phyloP scores from a whole-genome alignment of 202 grass and related monocot species.

The Hordeum pubiflorum region DNA sequence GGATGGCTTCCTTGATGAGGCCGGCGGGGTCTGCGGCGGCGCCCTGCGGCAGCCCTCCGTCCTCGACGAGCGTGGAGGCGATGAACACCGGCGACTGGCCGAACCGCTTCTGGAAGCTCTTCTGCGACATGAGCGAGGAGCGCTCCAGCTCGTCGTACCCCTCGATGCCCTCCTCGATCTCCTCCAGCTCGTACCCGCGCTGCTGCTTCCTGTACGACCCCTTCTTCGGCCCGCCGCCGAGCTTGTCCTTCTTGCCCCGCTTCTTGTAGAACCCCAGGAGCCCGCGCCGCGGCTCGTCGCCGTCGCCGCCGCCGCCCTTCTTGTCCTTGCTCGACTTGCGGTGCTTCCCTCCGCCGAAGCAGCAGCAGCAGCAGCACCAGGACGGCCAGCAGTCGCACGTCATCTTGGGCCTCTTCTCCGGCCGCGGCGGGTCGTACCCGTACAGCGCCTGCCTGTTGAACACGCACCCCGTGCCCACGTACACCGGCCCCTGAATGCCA shows the following conservation, averaged over 20 bases:
- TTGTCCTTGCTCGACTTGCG: slow-evolving; percentile 40
- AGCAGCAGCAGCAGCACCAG: slow-evolving; percentile 88
- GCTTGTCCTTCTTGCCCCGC: slow-evolving; percentile 54
- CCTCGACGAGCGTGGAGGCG: slow-evolving; percentile 79
- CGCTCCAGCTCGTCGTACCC: slow-evolving; percentile 81
- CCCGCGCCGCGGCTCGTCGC: slow-evolving; percentile 32
- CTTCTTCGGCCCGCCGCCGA: slow-evolving; percentile 46
- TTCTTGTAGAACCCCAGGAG: slow-evolving; percentile 61
- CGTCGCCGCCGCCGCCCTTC: slow-evolving; percentile 24
- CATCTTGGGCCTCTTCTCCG: slow-evolving; percentile 78
- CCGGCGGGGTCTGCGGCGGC: slow-evolving; percentile 43
- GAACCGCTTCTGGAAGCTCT: slow-evolving; percentile 87
- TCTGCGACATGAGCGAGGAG: slow-evolving; percentile 82
- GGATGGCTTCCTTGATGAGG: slow-evolving; percentile 81
- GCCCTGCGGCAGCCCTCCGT: slow-evolving; percentile 59
- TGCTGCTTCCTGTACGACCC: slow-evolving; percentile 50
- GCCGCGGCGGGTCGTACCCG: slow-evolving; percentile 75
- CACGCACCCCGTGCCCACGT: slow-evolving; percentile 71
- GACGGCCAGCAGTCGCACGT: slow-evolving; percentile 93
- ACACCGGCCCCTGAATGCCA: slow-evolving; percentile 82
- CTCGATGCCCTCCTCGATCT: slow-evolving; percentile 87
- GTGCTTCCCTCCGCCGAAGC: slow-evolving; percentile 50
- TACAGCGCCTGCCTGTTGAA: slow-evolving; percentile 85
- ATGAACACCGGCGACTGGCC: slow-evolving; percentile 92
- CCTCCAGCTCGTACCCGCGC: slow-evolving; percentile 78